A percentile compares a stretch with the other conserved stretches of the same genome.
Conservation (phyloP, 495 filamentous ascomycete species). For the Xylaria longipes region DNA sequence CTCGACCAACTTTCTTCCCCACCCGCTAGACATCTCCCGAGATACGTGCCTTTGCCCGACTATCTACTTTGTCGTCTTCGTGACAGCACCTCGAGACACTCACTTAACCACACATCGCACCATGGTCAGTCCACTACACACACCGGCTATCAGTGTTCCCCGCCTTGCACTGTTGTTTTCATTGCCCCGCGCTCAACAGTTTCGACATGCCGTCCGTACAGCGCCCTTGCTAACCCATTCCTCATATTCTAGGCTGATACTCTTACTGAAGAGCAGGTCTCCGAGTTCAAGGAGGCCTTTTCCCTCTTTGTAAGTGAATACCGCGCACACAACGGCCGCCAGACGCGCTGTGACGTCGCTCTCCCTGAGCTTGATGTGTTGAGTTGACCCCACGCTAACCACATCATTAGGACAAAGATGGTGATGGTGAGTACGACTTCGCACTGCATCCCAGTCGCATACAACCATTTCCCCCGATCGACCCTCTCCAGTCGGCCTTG, state of each 20-base stretch:
- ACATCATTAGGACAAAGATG: constrained; percentile 93
- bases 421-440: constrained; percentile 84
- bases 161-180: constrained; percentile 7
- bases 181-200: constrained; percentile 33
- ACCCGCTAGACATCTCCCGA: constrained; percentile 5
- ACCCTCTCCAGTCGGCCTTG: constrained; percentile 17
- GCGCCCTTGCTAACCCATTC: constrained; percentile 32
- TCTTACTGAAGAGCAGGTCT: constrained; percentile 98
- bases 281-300: constrained; percentile 99
- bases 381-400: constrained; percentile 32
- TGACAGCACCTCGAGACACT: not conserved
- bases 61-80: not conserved
- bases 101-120: constrained; percentile 3
- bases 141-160: constrained; percentile 14
- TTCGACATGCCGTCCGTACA: not conserved
- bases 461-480: constrained; percentile 11
- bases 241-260: constrained; percentile 73
- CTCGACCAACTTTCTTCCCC: constrained; percentile 11
- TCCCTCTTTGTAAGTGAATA: constrained; percentile 91
- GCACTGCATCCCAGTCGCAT: not conserved
- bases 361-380: constrained; percentile 1
- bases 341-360: not conserved
- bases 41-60: not conserved
- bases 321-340: not conserved
- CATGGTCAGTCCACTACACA: constrained; percentile 23